Base-by-base conservation (phyloP, 148 eudicot species). In the Fagopyrum esculentum region DNA sequence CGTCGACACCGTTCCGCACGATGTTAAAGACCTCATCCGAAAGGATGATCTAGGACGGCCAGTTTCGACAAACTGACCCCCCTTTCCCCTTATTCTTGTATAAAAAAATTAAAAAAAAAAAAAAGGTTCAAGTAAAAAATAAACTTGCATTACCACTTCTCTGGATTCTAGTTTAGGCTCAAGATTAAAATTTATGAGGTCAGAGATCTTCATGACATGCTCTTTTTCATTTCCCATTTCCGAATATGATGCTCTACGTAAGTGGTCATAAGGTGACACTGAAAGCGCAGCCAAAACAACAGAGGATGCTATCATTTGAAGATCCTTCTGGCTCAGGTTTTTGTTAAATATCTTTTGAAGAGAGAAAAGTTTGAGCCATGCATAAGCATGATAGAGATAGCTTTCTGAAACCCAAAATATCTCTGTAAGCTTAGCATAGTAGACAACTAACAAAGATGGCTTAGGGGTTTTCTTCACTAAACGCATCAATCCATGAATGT, bases 181-280 rank as follows among this genome's bases (percentile, higher is more conserved):
- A 69, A 91, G 83, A 84, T 84, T 87, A 73, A 94, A 94, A 80
- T 91, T 91, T 44, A 93, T 90, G 56, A 94, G 93, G 81, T 90
- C 89, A 16, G 91, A 86, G 85, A 94, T 88, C 83, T 86, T 90
- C 79, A 86, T 30, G 75, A 84, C 89, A 12, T 93, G 82, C 78
- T 89, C 97, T 75, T 86, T 94, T 83, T 90, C 96, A 82, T 86
- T 86, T 77, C 90, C 97, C 82, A 89, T 86, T 84, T 94, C 98
- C 79, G 84, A 69, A 84, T 90, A 95, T 80, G 98, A 91, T 16
- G 90, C 89, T 45, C 89, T 90, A 44, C 83, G 85, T 45, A 85
- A 63, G 49, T 88, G 91, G 75, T 94, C 93, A 85, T 87, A 91
- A 6, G 97, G 98, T 79, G 87, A 86, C 71, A 89, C 91, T 7